A percentile compares a stretch with the other conserved stretches of the same genome.
Conservation (phyloP, 2,329 filamentous ascomycete species). For the Bretziella fagacearum region DNA sequence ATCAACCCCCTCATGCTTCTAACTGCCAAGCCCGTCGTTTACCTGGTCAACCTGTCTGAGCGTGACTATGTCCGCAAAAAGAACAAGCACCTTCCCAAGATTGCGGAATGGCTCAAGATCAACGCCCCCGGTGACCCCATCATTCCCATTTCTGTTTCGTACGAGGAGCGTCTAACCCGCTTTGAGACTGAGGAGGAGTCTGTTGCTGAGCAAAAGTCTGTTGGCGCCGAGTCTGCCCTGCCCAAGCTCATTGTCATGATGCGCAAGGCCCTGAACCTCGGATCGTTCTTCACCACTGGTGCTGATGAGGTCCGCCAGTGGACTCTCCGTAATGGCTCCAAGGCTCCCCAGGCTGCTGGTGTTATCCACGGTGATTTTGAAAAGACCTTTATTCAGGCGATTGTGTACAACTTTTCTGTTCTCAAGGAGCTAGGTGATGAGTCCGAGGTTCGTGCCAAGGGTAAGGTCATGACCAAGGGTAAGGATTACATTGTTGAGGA, state of each 20-base stretch:
- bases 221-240: conserved; percentile 73
- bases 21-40: conserved; percentile 92
- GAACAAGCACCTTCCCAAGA: conserved; percentile 94
- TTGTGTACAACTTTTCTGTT: conserved; percentile 76
- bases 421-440: conserved; percentile 84
- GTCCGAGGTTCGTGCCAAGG: conserved; percentile 73
- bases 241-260: conserved; percentile 87
- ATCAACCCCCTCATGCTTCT: conserved; percentile 95
- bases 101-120: conserved; percentile 90
- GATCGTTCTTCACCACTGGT: conserved; percentile 94
- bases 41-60: conserved; percentile 91
- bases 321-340: conserved; percentile 90
- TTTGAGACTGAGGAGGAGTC: conserved; percentile 64
- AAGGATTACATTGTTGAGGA: conserved; percentile 90
- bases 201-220: conserved; percentile 71
- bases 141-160: conserved; percentile 80
- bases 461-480: conserved; percentile 96
- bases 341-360: conserved; percentile 93
- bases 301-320: conserved; percentile 94
- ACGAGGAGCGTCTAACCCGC: conserved; percentile 77
- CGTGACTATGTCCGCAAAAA: conserved; percentile 96
- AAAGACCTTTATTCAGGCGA: conserved; percentile 95
- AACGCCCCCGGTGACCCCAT: conserved; percentile 76
- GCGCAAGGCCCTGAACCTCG: conserved; percentile 78
- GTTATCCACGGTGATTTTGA: conserved; percentile 98